Conservation (phyloP, 1,139 yeast species). For the Lodderomyces parapsilosis region DNA sequence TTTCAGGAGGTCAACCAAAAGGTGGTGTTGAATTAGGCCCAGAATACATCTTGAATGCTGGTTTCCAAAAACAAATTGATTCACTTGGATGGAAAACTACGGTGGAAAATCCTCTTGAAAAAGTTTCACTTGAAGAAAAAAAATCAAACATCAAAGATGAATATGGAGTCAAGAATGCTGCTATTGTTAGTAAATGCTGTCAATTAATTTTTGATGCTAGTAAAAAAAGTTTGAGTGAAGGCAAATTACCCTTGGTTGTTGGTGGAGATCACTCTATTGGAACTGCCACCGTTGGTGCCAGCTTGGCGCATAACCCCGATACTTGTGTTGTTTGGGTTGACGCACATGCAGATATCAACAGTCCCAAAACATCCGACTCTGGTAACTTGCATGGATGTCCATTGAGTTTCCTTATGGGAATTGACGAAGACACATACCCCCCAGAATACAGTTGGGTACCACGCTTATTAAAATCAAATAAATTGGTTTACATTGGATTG, state of each 20-base stretch:
- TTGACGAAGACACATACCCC: constrained; percentile 62
- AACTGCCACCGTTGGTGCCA: constrained; percentile 88
- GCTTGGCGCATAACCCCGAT: constrained; percentile 75
- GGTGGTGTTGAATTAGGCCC: constrained; percentile 96
- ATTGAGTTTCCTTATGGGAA: constrained; percentile 83
- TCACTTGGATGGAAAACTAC: constrained; percentile 71
- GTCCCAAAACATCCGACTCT: constrained; percentile 80
- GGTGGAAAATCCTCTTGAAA: constrained; percentile 57
- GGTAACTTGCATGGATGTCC: constrained; percentile 99
- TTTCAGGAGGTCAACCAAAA: constrained; percentile 95
- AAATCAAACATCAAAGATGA: constrained; percentile 46
- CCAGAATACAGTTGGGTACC: constrained; percentile 82
- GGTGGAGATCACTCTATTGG: constrained; percentile 99
- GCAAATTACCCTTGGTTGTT: constrained; percentile 72
- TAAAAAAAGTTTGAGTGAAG: constrained; percentile 44
- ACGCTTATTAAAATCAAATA: constrained; percentile 58
- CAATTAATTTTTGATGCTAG: constrained; percentile 64
- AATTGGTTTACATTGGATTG: constrained; percentile 89
- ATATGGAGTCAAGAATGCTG: constrained; percentile 69
- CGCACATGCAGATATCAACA: constrained; percentile 96
- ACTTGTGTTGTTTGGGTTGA: constrained; percentile 95
- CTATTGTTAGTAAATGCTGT: constrained; percentile 74
- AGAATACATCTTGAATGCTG: constrained; percentile 69
- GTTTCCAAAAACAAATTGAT: constrained; percentile 61
- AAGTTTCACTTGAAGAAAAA: constrained; percentile 40